These are phyloP conservation scores for Phytophthora cajani DNA, from an alignment of 352 stramenopile species.

Conservation along the genomic window DNA sequence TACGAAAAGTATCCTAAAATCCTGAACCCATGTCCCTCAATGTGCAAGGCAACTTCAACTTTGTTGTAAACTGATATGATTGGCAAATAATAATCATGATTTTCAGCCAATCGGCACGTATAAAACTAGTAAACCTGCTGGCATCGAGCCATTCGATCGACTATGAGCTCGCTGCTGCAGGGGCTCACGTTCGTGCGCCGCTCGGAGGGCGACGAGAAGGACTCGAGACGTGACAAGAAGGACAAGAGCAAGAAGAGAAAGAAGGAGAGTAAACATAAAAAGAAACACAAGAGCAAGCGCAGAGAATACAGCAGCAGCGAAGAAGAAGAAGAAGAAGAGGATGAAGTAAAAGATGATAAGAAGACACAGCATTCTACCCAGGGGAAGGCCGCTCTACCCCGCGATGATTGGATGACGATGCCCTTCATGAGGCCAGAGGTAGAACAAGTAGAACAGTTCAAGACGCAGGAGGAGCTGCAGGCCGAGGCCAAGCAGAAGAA, in stretches of 20 bases:
- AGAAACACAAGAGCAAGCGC: slow-evolving; percentile 38
- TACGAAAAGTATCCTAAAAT: slow-evolving; percentile 61
- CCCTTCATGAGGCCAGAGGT: slow-evolving; percentile 52
- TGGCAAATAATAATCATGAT: not conserved
- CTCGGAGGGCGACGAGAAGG: slow-evolving; percentile 24
- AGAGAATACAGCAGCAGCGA: slow-evolving; percentile 23
- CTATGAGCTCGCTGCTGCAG: slow-evolving; percentile 62
- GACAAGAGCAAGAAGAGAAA: slow-evolving; percentile 48
- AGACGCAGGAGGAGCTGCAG: slow-evolving; percentile 47
- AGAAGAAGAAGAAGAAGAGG: slow-evolving; percentile 21
- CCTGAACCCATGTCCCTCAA: not conserved
- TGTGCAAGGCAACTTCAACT: slow-evolving; percentile 23
- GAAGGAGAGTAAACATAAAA: slow-evolving; percentile 45
- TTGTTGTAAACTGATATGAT: slow-evolving; percentile 9
- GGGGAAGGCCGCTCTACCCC: slow-evolving; percentile 32
- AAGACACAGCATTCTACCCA: not conserved
- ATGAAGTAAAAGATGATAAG: not conserved
- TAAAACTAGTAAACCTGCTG: not conserved
- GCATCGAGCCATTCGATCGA: slow-evolving; percentile 11
- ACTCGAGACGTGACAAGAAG: slow-evolving; percentile 36
- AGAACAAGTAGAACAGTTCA: slow-evolving; percentile 33
- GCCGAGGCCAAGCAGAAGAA: slow-evolving; percentile 62
- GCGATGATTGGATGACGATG: slow-evolving; percentile 88
- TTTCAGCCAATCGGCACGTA: slow-evolving; percentile 33
- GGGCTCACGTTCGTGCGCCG: slow-evolving; percentile 73